Conservation (phyloP, 2,329 filamentous ascomycete species). For the Pseudogymnoascus sp. region DNA sequence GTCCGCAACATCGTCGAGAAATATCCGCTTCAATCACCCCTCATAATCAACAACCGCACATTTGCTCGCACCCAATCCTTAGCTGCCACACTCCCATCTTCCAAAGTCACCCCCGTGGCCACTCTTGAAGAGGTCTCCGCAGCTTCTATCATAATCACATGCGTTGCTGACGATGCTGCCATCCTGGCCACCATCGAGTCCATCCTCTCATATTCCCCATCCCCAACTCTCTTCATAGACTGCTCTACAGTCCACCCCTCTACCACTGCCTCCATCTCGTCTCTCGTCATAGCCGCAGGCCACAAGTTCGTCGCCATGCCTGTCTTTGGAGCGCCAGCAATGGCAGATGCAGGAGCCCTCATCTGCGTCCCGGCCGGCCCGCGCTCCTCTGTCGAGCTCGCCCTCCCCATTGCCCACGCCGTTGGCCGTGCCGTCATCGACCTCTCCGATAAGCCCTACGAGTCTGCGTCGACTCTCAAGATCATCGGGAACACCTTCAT, state of each 20-base stretch:
- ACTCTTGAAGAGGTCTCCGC: conserved; percentile 59
- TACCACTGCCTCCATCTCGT: conserved; percentile 60
- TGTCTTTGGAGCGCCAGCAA: conserved; percentile 65
- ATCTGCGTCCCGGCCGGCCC: conserved; percentile 68
- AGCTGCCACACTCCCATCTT: conserved; percentile 49
- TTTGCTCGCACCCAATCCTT: conserved; percentile 57
- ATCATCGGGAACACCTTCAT: conserved; percentile 83
- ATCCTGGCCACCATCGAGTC: conserved; percentile 55
- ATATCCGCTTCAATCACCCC: conserved; percentile 59
- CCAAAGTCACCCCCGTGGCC: conserved; percentile 56
- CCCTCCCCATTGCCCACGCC: conserved; percentile 63
- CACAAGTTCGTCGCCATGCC: conserved; percentile 70
- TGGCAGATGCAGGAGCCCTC: conserved; percentile 64
- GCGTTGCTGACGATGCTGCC: conserved; percentile 70
- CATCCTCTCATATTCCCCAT: conserved; percentile 49
- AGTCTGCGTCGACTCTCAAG: conserved; percentile 66
- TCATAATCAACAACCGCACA: conserved; percentile 78
- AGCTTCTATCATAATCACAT: conserved; percentile 76
- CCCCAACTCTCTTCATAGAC: conserved; percentile 74
- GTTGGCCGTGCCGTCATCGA: conserved; percentile 65
- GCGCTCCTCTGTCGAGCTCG: conserved; percentile 50
- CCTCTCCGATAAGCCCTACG: conserved; percentile 60
- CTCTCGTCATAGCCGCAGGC: conserved; percentile 49
- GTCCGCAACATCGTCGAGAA: conserved; percentile 76
- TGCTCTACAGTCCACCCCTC: conserved; percentile 85